Percentiles rank a stretch among this genome's conserved stretches.
Conservation (phyloP, 1,284 basidiomycete genomes). For the Nidula niveotomentosa region DNA sequence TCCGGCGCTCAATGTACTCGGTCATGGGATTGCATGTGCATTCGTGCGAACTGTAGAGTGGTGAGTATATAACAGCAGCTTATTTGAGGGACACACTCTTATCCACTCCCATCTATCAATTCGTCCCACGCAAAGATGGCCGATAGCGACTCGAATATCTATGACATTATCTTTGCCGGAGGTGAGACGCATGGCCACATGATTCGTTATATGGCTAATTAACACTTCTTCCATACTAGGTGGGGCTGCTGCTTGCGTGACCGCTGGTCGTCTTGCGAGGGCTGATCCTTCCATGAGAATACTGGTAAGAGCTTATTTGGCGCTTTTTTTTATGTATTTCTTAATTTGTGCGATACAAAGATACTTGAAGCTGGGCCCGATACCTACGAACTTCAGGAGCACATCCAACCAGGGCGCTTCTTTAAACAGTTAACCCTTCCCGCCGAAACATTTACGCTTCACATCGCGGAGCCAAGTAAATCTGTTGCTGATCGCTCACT, state of each 20-base stretch:
- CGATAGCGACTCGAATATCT: constrained; percentile 11
- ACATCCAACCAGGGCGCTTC: constrained; percentile 52
- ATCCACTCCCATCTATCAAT: too few species aligned
- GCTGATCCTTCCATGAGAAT: constrained; percentile 44
- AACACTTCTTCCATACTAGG: constrained; percentile 23
- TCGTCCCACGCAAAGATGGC: too few species aligned
- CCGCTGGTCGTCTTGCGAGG: constrained; percentile 44
- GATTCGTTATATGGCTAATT: neutral
- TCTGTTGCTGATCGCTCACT: constrained; percentile 45
- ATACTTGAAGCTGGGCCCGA: constrained; percentile 44
- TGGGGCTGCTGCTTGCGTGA: constrained; percentile 45
- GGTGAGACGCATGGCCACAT: constrained; percentile 25
- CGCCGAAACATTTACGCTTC: constrained; percentile 39
- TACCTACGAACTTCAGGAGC: constrained; percentile 37
- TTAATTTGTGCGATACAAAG: neutral
- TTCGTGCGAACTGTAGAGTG: too few species aligned
- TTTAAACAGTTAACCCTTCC: constrained; percentile 35
- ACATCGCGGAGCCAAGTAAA: constrained; percentile 38
- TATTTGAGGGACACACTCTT: too few species aligned
- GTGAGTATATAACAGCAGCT: too few species aligned
- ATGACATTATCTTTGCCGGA: constrained; percentile 50
- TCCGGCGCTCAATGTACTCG: too few species aligned
- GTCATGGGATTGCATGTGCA: too few species aligned
- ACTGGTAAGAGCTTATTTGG: constrained; percentile 19
- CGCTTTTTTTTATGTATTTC: neutral